A percentile compares a stretch with the other conserved stretches of the same genome.
phyloP scores from a whole-genome alignment of 1,139 yeast species.

The Kluyveromyces sp. region DNA sequence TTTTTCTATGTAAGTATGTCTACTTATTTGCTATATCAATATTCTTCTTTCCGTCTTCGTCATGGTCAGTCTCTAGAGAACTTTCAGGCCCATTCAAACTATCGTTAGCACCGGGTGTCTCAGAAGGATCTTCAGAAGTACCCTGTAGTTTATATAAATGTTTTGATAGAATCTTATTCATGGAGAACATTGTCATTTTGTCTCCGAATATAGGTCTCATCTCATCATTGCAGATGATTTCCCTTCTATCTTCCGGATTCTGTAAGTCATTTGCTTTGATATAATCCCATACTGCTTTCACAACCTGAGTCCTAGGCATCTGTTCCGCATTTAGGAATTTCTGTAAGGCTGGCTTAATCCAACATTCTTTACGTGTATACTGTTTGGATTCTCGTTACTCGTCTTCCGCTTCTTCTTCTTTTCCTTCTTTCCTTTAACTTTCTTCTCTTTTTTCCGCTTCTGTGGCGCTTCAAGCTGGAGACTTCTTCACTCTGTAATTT shows the following conservation, averaged over 20 bases:
- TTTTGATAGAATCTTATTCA: constrained; percentile 53
- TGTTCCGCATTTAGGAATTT: constrained; percentile 39
- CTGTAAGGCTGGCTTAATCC: constrained; percentile 44
- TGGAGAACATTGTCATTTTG: constrained; percentile 53
- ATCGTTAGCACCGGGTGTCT: not conserved
- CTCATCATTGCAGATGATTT: constrained; percentile 60
- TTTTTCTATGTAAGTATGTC: too few relatives aligned
- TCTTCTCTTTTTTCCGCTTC: constrained; percentile 11
- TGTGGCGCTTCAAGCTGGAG: constrained; percentile 5
- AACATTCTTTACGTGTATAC: constrained; percentile 20
- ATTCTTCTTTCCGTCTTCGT: too few relatives aligned
- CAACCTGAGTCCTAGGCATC: constrained; percentile 62
- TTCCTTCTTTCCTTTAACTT: constrained; percentile 26
- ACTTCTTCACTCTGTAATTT: constrained; percentile 10
- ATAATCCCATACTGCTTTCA: constrained; percentile 65
- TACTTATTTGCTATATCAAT: too few relatives aligned
- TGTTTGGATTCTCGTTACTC: constrained; percentile 14
- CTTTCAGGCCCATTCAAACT: too few relatives aligned
- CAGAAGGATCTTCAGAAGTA: not conserved
- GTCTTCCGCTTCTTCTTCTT: constrained; percentile 22
- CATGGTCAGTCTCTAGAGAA: too few relatives aligned
- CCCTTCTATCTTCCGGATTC: constrained; percentile 59
- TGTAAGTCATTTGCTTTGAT: constrained; percentile 60
- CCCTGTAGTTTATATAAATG: constrained; percentile 38
- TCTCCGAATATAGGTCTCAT: constrained; percentile 54